These are phyloP conservation scores for Gynochthodes officinalis DNA, from an alignment of 257 asterid genomes.

Conservation along the genomic window DNA sequence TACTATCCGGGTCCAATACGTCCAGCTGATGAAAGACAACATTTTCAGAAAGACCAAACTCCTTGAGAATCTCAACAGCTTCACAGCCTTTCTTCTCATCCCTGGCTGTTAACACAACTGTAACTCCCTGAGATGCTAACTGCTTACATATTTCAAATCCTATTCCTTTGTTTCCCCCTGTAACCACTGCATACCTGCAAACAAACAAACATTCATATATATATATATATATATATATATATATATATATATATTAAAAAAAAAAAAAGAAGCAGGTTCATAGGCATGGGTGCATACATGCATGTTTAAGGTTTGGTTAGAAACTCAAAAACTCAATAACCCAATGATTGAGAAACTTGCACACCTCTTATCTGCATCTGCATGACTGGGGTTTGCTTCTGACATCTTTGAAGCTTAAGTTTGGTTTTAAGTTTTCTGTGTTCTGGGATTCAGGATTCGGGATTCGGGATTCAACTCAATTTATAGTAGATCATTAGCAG, in stretches of 20 bases:
- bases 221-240: too few relatives aligned
- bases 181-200: constrained; percentile 30
- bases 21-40: constrained; percentile 33
- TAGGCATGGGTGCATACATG: too few relatives aligned
- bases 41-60: constrained; percentile 13
- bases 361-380: constrained; percentile 1
- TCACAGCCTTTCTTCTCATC: constrained; percentile 28
- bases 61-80: constrained; percentile 22
- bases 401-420: background rate
- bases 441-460: background rate
- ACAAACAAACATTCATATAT: background rate
- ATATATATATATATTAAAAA: too few relatives aligned
- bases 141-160: constrained; percentile 35
- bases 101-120: constrained; percentile 35
- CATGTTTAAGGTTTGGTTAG: background rate
- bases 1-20: constrained; percentile 23
- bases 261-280: too few relatives aligned
- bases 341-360: background rate
- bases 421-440: too few relatives aligned
- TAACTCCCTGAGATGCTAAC: constrained; percentile 21
- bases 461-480: background rate
- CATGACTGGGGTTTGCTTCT: background rate
- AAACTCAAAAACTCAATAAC: background rate
- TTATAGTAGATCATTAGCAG: background rate
- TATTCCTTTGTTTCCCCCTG: constrained; percentile 43